phyloP scores from a whole-genome alignment of 2,329 filamentous ascomycete genomes.

The Macroventuria anomochaeta region DNA sequence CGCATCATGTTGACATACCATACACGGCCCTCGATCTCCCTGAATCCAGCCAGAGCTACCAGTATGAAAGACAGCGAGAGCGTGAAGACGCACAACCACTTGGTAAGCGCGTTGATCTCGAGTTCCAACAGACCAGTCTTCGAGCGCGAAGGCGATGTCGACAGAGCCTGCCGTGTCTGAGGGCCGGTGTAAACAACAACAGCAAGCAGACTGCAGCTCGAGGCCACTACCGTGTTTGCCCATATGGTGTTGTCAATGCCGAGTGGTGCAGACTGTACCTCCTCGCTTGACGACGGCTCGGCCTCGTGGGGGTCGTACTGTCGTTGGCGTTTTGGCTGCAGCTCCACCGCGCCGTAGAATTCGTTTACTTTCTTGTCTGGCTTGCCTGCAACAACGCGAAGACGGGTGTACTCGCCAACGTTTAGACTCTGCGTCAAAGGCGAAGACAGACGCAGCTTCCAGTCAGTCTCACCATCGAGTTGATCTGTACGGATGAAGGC shows the following conservation, averaged over 20 bases:
- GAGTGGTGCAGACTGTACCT: slow-evolving; percentile 69
- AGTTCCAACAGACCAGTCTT: slow-evolving; percentile 93
- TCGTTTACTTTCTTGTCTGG: slow-evolving; percentile 95
- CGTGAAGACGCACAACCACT: slow-evolving; percentile 91
- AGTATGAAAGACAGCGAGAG: slow-evolving; percentile 84
- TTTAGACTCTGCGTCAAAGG: slow-evolving; percentile 81
- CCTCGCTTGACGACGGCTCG: slow-evolving; percentile 25
- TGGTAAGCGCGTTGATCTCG: slow-evolving; percentile 96
- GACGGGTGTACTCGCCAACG: slow-evolving; percentile 69
- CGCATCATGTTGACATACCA: slow-evolving; percentile 99
- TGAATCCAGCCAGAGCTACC: slow-evolving; percentile 85
- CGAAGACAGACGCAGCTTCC: slow-evolving; percentile 92
- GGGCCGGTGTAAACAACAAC: slow-evolving; percentile 94
- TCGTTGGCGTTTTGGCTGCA: slow-evolving; percentile 63
- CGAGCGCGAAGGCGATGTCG: slow-evolving; percentile 87
- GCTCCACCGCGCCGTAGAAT: slow-evolving; percentile 86
- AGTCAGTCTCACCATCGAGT: slow-evolving; percentile 96
- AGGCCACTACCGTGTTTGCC: slow-evolving; percentile 97
- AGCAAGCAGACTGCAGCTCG: slow-evolving; percentile 85
- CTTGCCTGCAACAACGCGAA: slow-evolving; percentile 80
- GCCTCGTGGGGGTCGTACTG: slow-evolving; percentile 54
- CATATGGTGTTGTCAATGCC: slow-evolving; percentile 98
- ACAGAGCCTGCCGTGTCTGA: slow-evolving; percentile 91
- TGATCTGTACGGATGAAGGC: slow-evolving; percentile 98
- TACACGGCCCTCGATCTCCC: slow-evolving; percentile 65